Evolutionary conservation across 1,139 yeast genomes (phyloP).

Genomic region (Pichia sp.): DNA sequence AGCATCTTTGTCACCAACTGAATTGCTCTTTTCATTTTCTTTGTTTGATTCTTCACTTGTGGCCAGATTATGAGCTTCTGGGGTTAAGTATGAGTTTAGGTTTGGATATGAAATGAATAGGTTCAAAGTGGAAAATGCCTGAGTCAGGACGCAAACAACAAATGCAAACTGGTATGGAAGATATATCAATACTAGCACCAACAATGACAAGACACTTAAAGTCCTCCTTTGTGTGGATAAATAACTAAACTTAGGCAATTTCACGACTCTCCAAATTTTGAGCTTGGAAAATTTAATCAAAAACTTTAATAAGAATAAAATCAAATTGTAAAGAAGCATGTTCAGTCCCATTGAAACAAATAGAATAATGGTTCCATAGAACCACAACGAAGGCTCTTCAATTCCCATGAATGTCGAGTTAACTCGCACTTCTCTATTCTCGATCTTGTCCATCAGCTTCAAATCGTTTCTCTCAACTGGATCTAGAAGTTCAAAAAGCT

Average conservation of each 20-base stretch:
- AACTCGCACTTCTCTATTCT: constrained; percentile 28
- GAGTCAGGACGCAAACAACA: constrained; percentile 53
- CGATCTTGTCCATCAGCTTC: constrained; percentile 35
- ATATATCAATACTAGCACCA: constrained; percentile 48
- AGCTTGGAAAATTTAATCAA: neutral
- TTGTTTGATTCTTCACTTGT: neutral
- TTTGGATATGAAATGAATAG: constrained; percentile 3
- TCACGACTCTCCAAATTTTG: constrained; percentile 6
- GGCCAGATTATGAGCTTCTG: neutral
- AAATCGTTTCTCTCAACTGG: constrained; percentile 41
- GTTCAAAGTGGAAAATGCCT: constrained; percentile 29
- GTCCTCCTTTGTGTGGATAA: constrained; percentile 16
- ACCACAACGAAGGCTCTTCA: constrained; percentile 52
- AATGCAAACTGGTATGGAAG: constrained; percentile 80
- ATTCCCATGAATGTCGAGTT: constrained; percentile 61
- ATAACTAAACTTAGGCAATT: constrained; percentile 7
- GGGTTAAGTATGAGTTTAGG: constrained; percentile 13
- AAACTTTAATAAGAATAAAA: constrained; percentile 6
- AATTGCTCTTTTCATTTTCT: neutral
- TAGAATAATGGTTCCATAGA: constrained; percentile 56
- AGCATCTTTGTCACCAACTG: neutral
- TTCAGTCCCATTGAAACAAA: constrained; percentile 49
- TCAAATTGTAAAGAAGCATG: constrained; percentile 16
- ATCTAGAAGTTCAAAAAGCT: constrained; percentile 43
- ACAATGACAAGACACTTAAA: constrained; percentile 36